Evolutionary conservation across 192 early-diverging fungal genomes (phyloP).

Genomic region (Obelidium mucronatum): DNA sequence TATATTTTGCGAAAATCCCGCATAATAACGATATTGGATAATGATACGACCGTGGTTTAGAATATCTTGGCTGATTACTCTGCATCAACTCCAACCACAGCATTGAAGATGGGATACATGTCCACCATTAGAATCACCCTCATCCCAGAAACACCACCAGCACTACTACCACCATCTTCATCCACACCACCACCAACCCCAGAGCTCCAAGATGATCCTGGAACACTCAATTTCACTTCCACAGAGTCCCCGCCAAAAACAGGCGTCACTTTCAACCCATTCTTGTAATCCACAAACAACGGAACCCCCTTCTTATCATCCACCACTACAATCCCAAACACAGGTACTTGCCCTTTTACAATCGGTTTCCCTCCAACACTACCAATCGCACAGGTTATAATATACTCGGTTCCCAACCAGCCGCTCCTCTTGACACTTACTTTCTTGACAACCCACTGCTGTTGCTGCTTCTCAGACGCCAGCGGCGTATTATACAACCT

Average conservation of each 20-base stretch:
- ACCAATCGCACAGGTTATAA: background rate
- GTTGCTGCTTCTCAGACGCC: background rate
- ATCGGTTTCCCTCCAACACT: background rate
- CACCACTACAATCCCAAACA: conserved; percentile 23
- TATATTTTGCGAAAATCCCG: too few relatives aligned
- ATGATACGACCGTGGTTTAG: too few relatives aligned
- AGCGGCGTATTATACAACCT: conserved; percentile 1
- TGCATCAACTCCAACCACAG: too few relatives aligned
- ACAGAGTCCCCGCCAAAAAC: background rate
- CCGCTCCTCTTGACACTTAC: conserved; percentile 1
- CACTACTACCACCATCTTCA: background rate
- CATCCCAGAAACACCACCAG: too few relatives aligned
- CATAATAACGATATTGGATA: too few relatives aligned
- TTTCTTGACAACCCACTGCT: background rate
- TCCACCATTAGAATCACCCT: conserved; percentile 19
- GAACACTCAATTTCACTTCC: background rate
- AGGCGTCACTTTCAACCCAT: background rate
- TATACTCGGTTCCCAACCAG: conserved; percentile 25
- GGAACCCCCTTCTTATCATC: conserved; percentile 14
- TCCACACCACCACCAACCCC: background rate
- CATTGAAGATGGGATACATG: conserved; percentile 15
- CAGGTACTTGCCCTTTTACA: background rate
- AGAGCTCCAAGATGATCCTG: background rate
- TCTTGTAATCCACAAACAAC: conserved; percentile 21
- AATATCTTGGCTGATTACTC: too few relatives aligned